phyloP scores from a whole-genome alignment of 2,329 filamentous ascomycete species.

The Venturia nashicola region DNA sequence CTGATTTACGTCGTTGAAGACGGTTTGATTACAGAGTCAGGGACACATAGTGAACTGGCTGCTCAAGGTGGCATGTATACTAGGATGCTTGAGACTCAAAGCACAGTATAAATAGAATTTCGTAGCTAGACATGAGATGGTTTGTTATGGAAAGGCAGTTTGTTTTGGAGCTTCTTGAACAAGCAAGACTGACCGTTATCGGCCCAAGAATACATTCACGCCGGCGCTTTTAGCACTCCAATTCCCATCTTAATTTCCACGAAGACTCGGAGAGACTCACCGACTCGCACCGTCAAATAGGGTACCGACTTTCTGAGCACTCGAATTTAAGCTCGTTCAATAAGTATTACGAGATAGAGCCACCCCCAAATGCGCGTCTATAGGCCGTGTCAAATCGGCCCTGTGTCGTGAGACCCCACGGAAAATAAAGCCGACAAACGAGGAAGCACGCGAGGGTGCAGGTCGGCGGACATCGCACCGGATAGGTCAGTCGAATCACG shows the following conservation, averaged over 20 bases:
- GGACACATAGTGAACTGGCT: conserved; percentile 13
- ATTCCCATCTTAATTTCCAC: background rate
- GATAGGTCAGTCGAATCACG: background rate
- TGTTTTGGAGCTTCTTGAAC: background rate
- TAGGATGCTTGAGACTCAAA: background rate
- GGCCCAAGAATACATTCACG: background rate
- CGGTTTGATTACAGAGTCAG: conserved; percentile 17
- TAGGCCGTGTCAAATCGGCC: background rate
- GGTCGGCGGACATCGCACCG: background rate
- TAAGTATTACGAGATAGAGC: background rate
- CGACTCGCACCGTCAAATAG: background rate
- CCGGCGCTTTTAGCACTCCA: background rate
- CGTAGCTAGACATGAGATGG: too few relatives aligned
- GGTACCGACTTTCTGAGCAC: background rate
- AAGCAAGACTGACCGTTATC: background rate
- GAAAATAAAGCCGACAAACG: background rate
- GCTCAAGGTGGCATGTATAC: conserved; percentile 47
- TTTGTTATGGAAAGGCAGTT: background rate
- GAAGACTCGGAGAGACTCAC: background rate
- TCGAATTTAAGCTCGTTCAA: background rate
- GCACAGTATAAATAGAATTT: background rate
- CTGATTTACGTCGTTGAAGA: conserved; percentile 16
- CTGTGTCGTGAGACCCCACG: background rate
- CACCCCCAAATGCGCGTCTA: background rate
- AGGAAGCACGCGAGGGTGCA: too few relatives aligned